Evolutionary conservation across 495 filamentous ascomycete genomes (phyloP).

Genomic region (Clohesyomyces aquaticus): DNA sequence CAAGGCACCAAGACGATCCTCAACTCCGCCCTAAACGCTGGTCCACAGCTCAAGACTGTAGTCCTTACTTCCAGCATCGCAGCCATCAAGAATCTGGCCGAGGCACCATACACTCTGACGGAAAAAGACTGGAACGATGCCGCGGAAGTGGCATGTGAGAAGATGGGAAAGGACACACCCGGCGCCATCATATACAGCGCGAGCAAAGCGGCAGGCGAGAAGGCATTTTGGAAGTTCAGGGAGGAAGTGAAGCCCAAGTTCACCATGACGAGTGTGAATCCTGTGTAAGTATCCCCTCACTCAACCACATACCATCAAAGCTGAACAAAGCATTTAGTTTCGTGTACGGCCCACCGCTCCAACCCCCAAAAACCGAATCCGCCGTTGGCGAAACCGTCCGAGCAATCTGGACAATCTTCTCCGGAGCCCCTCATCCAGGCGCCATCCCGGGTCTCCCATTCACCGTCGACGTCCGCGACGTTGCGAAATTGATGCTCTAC

Average conservation of each 20-base stretch:
- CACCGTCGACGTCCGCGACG: constrained; percentile 33
- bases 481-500: constrained; percentile 18
- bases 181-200: constrained; percentile 30
- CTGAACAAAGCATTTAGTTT: constrained; percentile 3
- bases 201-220: constrained; percentile 27
- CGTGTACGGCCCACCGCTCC: constrained; percentile 27
- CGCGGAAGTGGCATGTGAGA: constrained; percentile 15
- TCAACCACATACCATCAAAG: not conserved
- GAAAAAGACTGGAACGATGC: constrained; percentile 32
- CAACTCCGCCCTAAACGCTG: constrained; percentile 27
- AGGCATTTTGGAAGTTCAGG: constrained; percentile 30
- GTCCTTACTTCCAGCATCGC: constrained; percentile 52
- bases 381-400: constrained; percentile 14
- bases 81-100: constrained; percentile 36
- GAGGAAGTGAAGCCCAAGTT: constrained; percentile 22
- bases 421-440: constrained; percentile 1
- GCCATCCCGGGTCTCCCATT: not conserved
- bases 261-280: constrained; percentile 28
- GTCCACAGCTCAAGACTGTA: constrained; percentile 29
- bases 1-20: constrained; percentile 29
- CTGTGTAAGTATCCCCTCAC: constrained; percentile 15
- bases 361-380: constrained; percentile 1
- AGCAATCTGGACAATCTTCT: constrained; percentile 26
- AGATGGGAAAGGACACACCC: constrained; percentile 22
- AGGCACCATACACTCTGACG: constrained; percentile 27